A percentile compares a stretch with the other conserved stretches of the same genome.
Evolutionary conservation across 257 asterid genomes (phyloP).

Genomic region (Nicotiana knightiana): DNA sequence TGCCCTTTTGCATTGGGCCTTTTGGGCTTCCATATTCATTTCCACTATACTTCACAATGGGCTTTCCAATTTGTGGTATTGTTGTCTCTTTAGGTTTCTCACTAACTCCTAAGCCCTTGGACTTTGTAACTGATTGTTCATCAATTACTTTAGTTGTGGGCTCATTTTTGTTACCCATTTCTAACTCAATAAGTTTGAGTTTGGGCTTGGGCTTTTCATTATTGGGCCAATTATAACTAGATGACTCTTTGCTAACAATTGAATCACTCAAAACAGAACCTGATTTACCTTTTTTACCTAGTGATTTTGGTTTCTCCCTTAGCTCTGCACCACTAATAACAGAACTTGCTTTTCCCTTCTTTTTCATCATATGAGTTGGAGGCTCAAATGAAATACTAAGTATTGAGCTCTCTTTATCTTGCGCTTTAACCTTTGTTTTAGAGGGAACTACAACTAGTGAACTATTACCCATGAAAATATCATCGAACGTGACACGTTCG

Average conservation of each 20-base stretch:
- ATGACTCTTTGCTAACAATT: conserved; percentile 44
- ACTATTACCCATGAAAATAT: conserved; percentile 21
- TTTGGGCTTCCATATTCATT: conserved; percentile 24
- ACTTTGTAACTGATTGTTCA: conserved; percentile 20
- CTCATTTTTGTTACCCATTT: not conserved
- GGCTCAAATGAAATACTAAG: conserved; percentile 51
- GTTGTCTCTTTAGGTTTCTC: not conserved
- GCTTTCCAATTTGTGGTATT: conserved; percentile 20
- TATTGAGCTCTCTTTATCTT: conserved; percentile 48
- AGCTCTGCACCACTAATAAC: conserved; percentile 68
- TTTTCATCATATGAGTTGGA: conserved; percentile 23
- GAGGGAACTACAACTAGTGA: conserved; percentile 44
- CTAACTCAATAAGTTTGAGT: not conserved
- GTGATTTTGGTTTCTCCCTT: conserved; percentile 28
- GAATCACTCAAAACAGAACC: conserved; percentile 65
- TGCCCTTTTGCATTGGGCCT: conserved; percentile 15
- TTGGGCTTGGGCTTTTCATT: conserved; percentile 8
- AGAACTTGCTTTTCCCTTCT: conserved; percentile 74
- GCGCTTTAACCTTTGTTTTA: conserved; percentile 5
- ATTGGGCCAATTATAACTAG: not conserved
- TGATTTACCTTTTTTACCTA: conserved; percentile 32
- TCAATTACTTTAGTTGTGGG: conserved; percentile 18
- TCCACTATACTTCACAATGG: conserved; percentile 18
- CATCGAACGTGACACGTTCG: conserved; percentile 34
- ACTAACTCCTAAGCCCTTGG: not conserved